Evolutionary conservation across 164 flowering plant genomes (phyloP), one percentile per base, ranked within the genome.

Genomic region (Santalum album): DNA sequence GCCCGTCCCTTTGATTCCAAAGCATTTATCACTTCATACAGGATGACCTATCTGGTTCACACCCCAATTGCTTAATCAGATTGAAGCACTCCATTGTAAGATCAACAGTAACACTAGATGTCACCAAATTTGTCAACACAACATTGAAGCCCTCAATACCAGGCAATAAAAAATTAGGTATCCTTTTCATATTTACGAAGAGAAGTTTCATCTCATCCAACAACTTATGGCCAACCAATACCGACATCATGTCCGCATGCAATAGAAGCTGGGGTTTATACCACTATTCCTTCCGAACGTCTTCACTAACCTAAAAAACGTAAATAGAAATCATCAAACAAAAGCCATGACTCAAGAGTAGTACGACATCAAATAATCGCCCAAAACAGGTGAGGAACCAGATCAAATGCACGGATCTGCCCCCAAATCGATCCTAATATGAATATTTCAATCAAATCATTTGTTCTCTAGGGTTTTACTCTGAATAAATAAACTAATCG

Each of bases 201-300:
- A 83, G 53, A 46, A 66, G 60, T 15, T 74, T 59, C 36, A 75
- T 78, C 59, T 79, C 53, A 19, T 84, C 82, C 39, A 68, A 53
- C 55, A 78, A 53, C 44, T 75, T 79, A 57, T 81, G 79, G 59
- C 51, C 59, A 22, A 75, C 86, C 63, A 87, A 60, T 51, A 70
- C 74, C 6, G 64, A 25, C 46, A 84, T 68, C 73, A 84, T 71
- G 36, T 79, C 83, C 38, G 80, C 77, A 65, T 81, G 81, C 27
- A 79, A 43, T 25, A 61, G 60, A 12, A 78, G 63, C 57, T 67
- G 77, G 48, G 96, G 92, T 73, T 74, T 84, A 56, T 84, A 84
- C 92, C 92, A 87, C 27, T 72, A 42, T 69, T 87, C 92, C 62
- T 69, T 73, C 45, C 72, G 76, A 34, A 87, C 56, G 36, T 76